Conservation (phyloP, 371 early-diverging fungal species). For the Actinomortierella wolfii region DNA sequence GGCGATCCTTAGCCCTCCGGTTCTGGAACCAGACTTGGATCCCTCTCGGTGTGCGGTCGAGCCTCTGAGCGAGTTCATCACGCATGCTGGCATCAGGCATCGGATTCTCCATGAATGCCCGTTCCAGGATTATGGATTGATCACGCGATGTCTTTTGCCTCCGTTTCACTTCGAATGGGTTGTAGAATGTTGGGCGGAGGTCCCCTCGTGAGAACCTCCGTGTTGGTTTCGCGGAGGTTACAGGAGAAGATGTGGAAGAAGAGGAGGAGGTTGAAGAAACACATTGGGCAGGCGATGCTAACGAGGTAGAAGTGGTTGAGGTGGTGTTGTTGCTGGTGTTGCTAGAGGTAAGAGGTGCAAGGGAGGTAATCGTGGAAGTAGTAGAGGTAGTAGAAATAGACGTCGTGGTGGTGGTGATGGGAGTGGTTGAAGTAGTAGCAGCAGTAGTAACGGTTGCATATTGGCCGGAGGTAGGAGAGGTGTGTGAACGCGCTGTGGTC, state of each 20-base stretch:
- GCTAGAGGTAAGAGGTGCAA: not conserved
- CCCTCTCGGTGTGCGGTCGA: conserved; percentile 88
- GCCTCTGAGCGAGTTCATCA: conserved; percentile 66
- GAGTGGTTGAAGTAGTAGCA: too few species aligned
- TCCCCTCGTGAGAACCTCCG: conserved; percentile 61
- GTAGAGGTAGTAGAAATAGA: not conserved
- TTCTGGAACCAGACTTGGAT: conserved; percentile 99
- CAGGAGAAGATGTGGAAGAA: not conserved
- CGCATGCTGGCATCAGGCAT: conserved; percentile 74
- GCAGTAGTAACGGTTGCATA: too few species aligned
- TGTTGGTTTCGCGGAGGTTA: conserved; percentile 2
- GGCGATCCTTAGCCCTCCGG: conserved; percentile 81
- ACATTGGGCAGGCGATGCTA: too few species aligned
- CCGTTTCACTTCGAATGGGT: conserved; percentile 81
- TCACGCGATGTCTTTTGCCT: conserved; percentile 74
- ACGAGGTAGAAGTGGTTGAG: not conserved
- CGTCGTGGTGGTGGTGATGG: too few species aligned
- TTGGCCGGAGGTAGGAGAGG: too few species aligned
- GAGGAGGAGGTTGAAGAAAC: too few species aligned
- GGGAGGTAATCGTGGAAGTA: not conserved
- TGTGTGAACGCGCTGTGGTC: too few species aligned
- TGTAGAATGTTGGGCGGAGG: conserved; percentile 73
- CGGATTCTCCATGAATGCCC: conserved; percentile 66
- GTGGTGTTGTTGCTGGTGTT: conserved; percentile 4
- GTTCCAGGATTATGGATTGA: conserved; percentile 72